Evolutionary conservation across 352 stramenopile genomes (phyloP).

Genomic region (Globisporangium spiculum): DNA sequence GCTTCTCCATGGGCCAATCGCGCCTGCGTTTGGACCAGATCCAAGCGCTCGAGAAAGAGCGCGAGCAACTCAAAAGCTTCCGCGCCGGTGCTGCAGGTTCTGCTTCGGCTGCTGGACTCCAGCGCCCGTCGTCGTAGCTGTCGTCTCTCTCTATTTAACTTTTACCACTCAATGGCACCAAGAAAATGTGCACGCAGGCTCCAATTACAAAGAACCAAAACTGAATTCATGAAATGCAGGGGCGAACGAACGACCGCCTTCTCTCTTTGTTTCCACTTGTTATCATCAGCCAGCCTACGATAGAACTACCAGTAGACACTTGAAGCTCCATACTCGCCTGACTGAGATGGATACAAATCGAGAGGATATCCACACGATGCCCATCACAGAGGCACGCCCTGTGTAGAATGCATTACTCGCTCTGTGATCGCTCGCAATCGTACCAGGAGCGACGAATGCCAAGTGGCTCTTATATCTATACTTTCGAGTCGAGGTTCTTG

Average conservation of each 20-base stretch:
- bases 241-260: neutral
- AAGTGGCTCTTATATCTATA: conserved; percentile 50
- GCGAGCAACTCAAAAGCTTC: neutral
- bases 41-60: conserved; percentile 17
- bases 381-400: neutral
- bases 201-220: neutral
- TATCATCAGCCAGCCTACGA: neutral
- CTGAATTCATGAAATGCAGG: conserved; percentile 1
- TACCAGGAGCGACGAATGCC: neutral
- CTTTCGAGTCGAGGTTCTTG: conserved; percentile 39
- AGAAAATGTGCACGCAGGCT: neutral
- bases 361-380: neutral
- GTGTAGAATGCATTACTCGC: neutral
- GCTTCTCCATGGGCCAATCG: conserved; percentile 37
- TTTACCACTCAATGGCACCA: neutral
- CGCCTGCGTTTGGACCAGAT: conserved; percentile 25
- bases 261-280: neutral
- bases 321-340: neutral
- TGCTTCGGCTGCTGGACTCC: neutral
- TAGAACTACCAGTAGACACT: too few relatives aligned
- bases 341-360: neutral
- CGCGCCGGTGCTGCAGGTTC: neutral
- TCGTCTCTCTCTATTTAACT: conserved; percentile 7
- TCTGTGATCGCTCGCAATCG: neutral
- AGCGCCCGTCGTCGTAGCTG: neutral